Evolutionary conservation across 805 yeast species (phyloP), one percentile per base, ranked within the genome.

Genomic region (Candida verbasci): DNA sequence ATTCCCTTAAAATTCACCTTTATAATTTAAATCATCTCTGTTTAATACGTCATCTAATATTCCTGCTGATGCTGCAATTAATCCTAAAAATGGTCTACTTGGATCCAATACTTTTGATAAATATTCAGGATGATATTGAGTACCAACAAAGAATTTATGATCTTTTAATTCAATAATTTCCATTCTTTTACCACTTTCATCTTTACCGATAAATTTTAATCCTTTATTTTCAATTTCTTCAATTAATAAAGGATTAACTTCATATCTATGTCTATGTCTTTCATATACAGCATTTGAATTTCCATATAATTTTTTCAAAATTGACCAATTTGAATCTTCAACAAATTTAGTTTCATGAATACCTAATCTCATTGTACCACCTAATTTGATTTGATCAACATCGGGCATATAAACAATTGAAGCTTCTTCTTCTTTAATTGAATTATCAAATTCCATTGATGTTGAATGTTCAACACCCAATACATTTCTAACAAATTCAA

Each of bases 331-430:
- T 32, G 85, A 64, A 44, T 71, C 78, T 12, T 66, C 66, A 52
- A 77, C 80, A 73, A 93, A 93, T 46, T 74, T 76, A 26, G 97
- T 88, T 48, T 89, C 79, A 65, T 96, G 88, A 47, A 87, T 73
- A 51, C 99, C 99, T 50, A 93, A 76, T 72, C 99, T 82, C 99
- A 93, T 93, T 35, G 97, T 91, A 49, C 99, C 99, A 46, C 99
- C 99, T 71, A 93, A 75, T 60, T 86, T 87, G 50, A 84, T 80
- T 70, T 88, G 91, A 65, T 88, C 95, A 44, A 91, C 88, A 64
- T 93, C 99, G 29, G 99, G 99, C 99, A 93, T 93, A 70, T 87
- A 93, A 33, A 93, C 86, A 41, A 93, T 94, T 35, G 87, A 77
- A 14, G 87, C 82, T 37, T 75, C 73, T 23, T 69, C 74, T 38